These are phyloP conservation scores for Vinca minor DNA, from an alignment of 257 asterid species.

Conservation along the genomic window DNA sequence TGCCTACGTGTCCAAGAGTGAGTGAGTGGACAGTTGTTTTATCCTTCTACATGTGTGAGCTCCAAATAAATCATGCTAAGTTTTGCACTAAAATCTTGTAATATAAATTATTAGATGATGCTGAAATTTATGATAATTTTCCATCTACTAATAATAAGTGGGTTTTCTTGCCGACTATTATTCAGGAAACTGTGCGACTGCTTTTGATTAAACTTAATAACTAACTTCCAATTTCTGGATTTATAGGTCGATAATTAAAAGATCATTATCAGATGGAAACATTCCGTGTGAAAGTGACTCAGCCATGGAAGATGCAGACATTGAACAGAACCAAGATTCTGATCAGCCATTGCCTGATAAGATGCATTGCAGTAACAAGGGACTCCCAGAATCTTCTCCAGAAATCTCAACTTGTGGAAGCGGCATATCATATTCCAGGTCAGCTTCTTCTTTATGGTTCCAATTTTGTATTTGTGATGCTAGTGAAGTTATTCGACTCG, in stretches of 20 bases:
- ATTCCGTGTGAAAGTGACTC: slow-evolving; percentile 49
- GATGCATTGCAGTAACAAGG: slow-evolving; percentile 22
- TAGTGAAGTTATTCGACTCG: background rate
- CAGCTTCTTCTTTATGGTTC: slow-evolving; percentile 6
- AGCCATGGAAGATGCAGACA: slow-evolving; percentile 39
- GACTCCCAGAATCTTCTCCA: slow-evolving; percentile 52
- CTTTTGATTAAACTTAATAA: background rate
- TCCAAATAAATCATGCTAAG: background rate
- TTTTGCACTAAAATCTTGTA: background rate
- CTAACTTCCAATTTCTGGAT: slow-evolving; percentile 14
- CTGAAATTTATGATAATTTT: background rate
- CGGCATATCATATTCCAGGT: slow-evolving; percentile 52
- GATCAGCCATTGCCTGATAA: slow-evolving; percentile 32
- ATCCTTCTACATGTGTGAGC: background rate
- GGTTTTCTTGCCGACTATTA: too few relatives aligned
- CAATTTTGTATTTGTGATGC: background rate
- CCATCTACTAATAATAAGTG: too few relatives aligned
- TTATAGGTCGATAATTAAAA: slow-evolving; percentile 59
- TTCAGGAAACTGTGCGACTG: too few relatives aligned
- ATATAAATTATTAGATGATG: background rate
- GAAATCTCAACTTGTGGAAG: slow-evolving; percentile 54
- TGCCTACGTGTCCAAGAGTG: background rate
- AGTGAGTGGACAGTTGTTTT: background rate
- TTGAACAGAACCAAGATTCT: slow-evolving; percentile 32
- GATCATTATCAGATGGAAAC: slow-evolving; percentile 90